Percentiles rank a stretch among this genome's conserved stretches.
These are phyloP conservation scores for Balamuthia mandrillaris DNA, from an alignment of 208 protist species.

Conservation along the genomic window DNA sequence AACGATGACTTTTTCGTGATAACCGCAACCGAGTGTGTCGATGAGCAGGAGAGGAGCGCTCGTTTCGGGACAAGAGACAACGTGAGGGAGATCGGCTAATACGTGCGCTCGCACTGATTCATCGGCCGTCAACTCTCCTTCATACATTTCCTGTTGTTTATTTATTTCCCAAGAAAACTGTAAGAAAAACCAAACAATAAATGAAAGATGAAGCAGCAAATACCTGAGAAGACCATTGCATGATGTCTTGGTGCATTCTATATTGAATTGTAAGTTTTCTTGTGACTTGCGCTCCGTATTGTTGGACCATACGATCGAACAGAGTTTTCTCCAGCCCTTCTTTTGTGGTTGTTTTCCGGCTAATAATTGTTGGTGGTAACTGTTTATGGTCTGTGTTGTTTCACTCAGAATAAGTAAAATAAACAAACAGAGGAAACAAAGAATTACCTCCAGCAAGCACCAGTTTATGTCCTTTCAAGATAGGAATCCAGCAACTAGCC, in stretches of 20 bases:
- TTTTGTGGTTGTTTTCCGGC: slow-evolving; percentile 1
- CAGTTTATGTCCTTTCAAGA: slow-evolving; percentile 41
- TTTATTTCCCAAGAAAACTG: neutral
- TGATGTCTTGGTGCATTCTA: slow-evolving; percentile 62
- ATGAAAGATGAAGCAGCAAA: neutral
- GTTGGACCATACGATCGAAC: slow-evolving; percentile 53
- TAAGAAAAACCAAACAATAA: neutral
- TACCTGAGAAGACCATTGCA: slow-evolving; percentile 55
- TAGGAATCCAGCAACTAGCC: slow-evolving; percentile 70
- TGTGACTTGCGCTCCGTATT: slow-evolving; percentile 37
- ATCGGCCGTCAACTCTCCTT: slow-evolving; percentile 42
- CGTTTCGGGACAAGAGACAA: neutral
- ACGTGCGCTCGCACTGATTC: slow-evolving; percentile 37
- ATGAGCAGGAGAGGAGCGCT: slow-evolving; percentile 41
- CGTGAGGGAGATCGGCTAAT: slow-evolving; percentile 9
- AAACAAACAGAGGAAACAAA: neutral
- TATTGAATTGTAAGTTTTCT: slow-evolving; percentile 55
- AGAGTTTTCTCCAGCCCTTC: slow-evolving; percentile 47
- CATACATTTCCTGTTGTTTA: slow-evolving; percentile 40
- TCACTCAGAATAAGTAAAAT: neutral
- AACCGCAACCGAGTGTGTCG: slow-evolving; percentile 53
- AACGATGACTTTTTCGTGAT: slow-evolving; percentile 36
- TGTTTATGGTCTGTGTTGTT: slow-evolving; percentile 50
- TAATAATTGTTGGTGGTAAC: slow-evolving; percentile 60
- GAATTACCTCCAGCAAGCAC: slow-evolving; percentile 65